phyloP scores from a whole-genome alignment of 1,284 basidiomycete genomes.

The Trametes sp. region DNA sequence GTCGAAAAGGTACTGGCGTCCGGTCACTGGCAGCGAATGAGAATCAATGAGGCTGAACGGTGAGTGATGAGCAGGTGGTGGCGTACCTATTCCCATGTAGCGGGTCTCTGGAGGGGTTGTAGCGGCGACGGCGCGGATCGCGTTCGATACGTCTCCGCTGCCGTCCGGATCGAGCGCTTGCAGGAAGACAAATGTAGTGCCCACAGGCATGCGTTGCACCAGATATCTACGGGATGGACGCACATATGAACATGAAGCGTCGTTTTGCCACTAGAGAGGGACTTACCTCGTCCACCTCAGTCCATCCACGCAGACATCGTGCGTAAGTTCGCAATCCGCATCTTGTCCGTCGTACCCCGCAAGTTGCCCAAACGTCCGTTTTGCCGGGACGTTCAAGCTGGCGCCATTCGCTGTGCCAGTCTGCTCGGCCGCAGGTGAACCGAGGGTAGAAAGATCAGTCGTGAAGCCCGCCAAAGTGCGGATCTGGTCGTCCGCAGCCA shows the following conservation, averaged over 20 bases:
- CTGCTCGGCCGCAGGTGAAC: background rate
- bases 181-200: background rate
- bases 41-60: background rate
- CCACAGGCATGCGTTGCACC: background rate
- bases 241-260: too few relatives aligned
- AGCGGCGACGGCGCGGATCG: background rate
- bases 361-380: background rate
- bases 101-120: background rate
- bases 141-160: background rate
- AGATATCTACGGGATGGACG: too few relatives aligned
- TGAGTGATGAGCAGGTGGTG: background rate
- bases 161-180: background rate
- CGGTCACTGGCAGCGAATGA: background rate
- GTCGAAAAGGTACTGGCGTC: background rate
- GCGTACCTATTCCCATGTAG: background rate
- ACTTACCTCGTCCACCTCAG: background rate
- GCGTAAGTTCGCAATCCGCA: background rate
- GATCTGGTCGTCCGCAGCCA: background rate
- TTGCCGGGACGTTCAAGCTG: background rate
- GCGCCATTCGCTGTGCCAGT: background rate
- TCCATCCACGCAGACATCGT: background rate
- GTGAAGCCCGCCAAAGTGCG: background rate
- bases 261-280: too few relatives aligned
- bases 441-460: background rate
- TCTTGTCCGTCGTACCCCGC: background rate